Conservation (phyloP, 2,329 filamentous ascomycete genomes). For the Lecanicillium sp. region DNA sequence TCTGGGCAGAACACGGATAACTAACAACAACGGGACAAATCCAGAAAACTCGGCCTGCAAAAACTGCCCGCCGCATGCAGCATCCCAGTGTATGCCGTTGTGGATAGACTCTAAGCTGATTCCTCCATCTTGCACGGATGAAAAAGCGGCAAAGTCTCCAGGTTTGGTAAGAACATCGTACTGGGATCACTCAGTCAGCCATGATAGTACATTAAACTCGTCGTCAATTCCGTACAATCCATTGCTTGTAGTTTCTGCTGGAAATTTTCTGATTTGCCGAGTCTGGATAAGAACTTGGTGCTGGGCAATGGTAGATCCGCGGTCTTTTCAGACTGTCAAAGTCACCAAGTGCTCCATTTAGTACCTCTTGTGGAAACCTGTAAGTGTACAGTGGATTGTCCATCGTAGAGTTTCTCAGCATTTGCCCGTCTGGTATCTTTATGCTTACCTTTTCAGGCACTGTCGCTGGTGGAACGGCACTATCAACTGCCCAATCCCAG, state of each 20-base stretch:
- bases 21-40: conserved; percentile 39
- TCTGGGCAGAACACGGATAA: not conserved
- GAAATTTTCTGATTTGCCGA: conserved; percentile 27
- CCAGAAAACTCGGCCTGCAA: conserved; percentile 28
- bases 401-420: conserved; percentile 23
- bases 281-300: conserved; percentile 28
- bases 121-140: conserved; percentile 24
- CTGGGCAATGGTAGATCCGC: conserved; percentile 32
- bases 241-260: conserved; percentile 26
- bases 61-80: conserved; percentile 32
- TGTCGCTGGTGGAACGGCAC: conserved; percentile 33
- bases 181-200: conserved; percentile 17
- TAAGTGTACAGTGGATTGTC: conserved; percentile 46
- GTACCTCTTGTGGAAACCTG: conserved; percentile 32
- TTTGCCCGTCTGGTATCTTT: conserved; percentile 29
- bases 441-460: conserved; percentile 26
- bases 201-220: not conserved
- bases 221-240: conserved; percentile 29
- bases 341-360: conserved; percentile 28
- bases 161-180: conserved; percentile 32
- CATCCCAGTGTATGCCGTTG: conserved; percentile 32
- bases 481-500: conserved; percentile 45
- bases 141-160: conserved; percentile 25
- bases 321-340: conserved; percentile 19
- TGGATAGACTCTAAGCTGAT: conserved; percentile 35